Percentiles rank a stretch among this genome's conserved stretches.
phyloP scores from a whole-genome alignment of 2,329 filamentous ascomycete species.

The Neonectria ditissima region DNA sequence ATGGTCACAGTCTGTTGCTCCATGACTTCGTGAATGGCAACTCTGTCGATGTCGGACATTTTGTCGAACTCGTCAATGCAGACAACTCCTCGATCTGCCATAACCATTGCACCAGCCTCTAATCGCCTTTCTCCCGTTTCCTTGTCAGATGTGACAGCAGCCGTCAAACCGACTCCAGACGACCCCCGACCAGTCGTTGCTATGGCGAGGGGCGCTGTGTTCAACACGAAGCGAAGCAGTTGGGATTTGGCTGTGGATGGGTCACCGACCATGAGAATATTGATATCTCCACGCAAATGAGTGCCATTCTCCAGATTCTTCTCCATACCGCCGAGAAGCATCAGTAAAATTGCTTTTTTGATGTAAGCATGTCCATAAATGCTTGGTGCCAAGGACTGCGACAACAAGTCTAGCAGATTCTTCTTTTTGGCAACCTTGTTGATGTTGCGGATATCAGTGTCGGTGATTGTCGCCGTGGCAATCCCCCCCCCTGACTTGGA shows the following conservation, averaged over 20 bases:
- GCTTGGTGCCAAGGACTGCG: conserved; percentile 93
- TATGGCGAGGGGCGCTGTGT: conserved; percentile 95
- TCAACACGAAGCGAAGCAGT: conserved; percentile 93
- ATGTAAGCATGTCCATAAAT: conserved; percentile 98
- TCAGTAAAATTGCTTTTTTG: conserved; percentile 95
- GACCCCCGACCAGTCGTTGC: conserved; percentile 97
- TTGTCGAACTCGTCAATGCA: conserved; percentile 99
- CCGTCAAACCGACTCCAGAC: conserved; percentile 96
- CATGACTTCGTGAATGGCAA: conserved; percentile 99
- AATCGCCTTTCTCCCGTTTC: conserved; percentile 95
- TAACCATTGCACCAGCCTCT: conserved; percentile 98
- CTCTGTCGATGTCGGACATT: conserved; percentile 98
- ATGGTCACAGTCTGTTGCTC: conserved; percentile 99
- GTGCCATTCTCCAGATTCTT: conserved; percentile 99
- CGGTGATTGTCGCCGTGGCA: conserved; percentile 90
- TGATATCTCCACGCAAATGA: conserved; percentile 97
- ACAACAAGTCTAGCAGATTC: conserved; percentile 91
- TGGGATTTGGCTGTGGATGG: conserved; percentile 99
- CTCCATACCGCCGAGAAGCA: conserved; percentile 95
- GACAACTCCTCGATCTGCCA: conserved; percentile 95
- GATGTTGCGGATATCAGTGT: conserved; percentile 98
- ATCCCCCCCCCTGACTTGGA: conserved; percentile 97
- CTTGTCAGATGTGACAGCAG: conserved; percentile 95
- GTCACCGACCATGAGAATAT: conserved; percentile 99
- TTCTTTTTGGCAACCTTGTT: conserved; percentile 97